Base-by-base conservation (phyloP, 352 stramenopile genomes). In the Phytopythium helicoides region DNA sequence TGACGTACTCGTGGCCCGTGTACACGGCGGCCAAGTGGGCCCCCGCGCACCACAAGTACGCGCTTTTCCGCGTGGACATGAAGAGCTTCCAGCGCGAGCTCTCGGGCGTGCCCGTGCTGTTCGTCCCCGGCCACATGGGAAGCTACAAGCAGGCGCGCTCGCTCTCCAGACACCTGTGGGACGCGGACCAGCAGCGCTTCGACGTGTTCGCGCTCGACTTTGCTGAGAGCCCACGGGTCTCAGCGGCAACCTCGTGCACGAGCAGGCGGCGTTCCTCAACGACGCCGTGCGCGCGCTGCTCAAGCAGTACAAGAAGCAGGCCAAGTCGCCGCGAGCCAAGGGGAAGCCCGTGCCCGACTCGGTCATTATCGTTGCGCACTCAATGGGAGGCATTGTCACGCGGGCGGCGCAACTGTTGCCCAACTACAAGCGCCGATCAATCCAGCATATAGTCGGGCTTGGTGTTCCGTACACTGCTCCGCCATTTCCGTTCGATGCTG, bases 121-220 rank as follows among this genome's bases (percentile, higher is more conserved):
- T 94, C 45, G 31, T 96, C 0, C 85, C 84, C 2, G 86, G 86
- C 1, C 82, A 96, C 53, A 49, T 90, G 52, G 86, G 85, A 15
- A 93, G 86, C 68, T 87, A 88, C 65, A 94, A 93, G 53, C 84
- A 96, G 66, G 75, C 78, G 34, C 82, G 86, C 0, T 94, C 84
- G 21, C 53, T 94, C 33, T 75, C 68, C 16, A 72, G 82, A n/a
- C 81, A 94, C 38, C 58, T 94, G 0, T 82, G 67, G 60, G 74
- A 94, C 58, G 54, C 64, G 14, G 64, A 92, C 50, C 31, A 62
- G 12, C 33, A 56, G 22, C 67, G 79, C 47, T 89, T 89, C 56
- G 86, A 96, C 39, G 48, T 94, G 28, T 96, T 96, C 47, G 76
- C 86, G 0, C 44, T 89, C 33, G 85, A 96, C 41, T 93, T 96